Percentiles rank a stretch among this genome's conserved stretches.
phyloP scores from a whole-genome alignment of 2,329 filamentous ascomycete species.

The Pseudogymnoascus sp. region DNA sequence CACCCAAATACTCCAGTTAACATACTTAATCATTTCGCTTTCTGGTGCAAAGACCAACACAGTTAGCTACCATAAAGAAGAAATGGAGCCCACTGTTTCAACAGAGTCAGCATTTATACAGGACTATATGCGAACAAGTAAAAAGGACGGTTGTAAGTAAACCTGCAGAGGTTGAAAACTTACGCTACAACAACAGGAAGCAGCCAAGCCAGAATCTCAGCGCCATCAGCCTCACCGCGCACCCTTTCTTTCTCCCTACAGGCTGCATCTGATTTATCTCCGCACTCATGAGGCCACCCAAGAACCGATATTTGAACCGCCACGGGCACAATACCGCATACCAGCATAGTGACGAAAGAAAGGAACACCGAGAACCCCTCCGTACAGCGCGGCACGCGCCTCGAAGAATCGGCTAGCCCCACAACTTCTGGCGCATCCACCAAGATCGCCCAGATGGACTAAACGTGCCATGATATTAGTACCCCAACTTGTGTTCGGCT shows the following conservation, averaged over 20 bases:
- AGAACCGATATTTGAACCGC: background rate
- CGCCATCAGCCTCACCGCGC: background rate
- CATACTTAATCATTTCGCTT: background rate
- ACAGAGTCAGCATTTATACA: background rate
- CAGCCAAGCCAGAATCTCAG: background rate
- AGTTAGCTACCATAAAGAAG: background rate
- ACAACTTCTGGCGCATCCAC: background rate
- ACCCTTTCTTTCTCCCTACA: background rate
- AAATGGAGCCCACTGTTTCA: background rate
- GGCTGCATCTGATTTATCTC: background rate
- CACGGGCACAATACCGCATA: background rate
- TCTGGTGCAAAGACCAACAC: background rate
- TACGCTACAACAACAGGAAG: background rate
- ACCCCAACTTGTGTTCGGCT: background rate
- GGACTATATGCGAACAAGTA: background rate
- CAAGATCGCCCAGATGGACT: background rate
- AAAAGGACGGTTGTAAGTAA: background rate
- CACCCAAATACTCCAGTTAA: too few relatives aligned
- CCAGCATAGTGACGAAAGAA: background rate
- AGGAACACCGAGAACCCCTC: background rate
- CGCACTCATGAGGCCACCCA: background rate
- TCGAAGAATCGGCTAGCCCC: background rate
- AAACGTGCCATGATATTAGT: background rate
- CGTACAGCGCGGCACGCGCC: background rate
- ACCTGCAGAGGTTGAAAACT: background rate